A percentile compares a stretch with the other conserved stretches of the same genome.
Conservation (phyloP, 306 rosid species). For the Psophocarpus tetragonolobus region DNA sequence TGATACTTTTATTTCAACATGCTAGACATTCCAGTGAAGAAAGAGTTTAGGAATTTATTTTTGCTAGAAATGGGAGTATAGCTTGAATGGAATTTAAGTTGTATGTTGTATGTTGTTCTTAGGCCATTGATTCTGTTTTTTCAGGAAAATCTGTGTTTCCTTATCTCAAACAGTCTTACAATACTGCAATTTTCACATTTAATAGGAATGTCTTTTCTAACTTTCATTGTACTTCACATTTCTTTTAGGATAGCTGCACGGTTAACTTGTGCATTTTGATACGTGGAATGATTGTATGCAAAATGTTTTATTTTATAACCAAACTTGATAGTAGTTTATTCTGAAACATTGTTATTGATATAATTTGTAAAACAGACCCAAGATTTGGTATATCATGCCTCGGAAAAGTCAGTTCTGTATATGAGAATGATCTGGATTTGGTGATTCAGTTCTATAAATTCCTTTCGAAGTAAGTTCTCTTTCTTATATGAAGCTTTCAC, state of each 20-base stretch:
- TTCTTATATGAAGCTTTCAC: not conserved
- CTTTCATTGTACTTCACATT: not conserved
- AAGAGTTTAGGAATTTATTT: not conserved
- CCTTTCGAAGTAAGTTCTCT: conserved; percentile 54
- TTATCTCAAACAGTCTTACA: not conserved
- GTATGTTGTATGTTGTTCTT: not conserved
- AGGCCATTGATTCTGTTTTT: not conserved
- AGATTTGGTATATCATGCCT: conserved; percentile 71
- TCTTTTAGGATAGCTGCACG: conserved; percentile 5
- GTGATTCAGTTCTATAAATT: conserved; percentile 71
- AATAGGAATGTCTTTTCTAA: not conserved
- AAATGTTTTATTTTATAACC: conserved; percentile 14
- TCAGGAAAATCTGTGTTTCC: not conserved
- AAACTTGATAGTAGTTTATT: not conserved
- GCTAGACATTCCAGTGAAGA: conserved; percentile 7
- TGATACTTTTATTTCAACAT: not conserved
- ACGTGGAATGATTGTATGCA: not conserved
- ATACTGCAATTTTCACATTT: not conserved
- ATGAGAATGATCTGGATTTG: conserved; percentile 75
- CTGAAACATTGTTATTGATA: not conserved
- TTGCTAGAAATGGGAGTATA: not conserved
- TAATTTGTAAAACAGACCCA: conserved; percentile 58
- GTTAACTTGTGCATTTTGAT: conserved; percentile 12
- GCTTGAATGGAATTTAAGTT: not conserved
- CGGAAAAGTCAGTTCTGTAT: conserved; percentile 62